Conservation (phyloP, 2,329 filamentous ascomycete species). For the Exophiala lecanii-corni region DNA sequence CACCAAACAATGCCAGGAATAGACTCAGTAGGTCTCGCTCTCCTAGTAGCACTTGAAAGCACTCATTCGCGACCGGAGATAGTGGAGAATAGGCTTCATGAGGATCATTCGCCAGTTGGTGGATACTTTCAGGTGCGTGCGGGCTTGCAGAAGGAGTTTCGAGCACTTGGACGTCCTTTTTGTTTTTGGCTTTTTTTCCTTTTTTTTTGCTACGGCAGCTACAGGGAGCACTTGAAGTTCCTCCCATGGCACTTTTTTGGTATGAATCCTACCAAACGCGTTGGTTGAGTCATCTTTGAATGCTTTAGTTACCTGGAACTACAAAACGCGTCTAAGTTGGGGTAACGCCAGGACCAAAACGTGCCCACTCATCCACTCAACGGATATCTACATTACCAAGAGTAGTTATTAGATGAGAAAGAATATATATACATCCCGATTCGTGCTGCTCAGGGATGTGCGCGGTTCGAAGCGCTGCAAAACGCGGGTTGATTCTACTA, state of each 20-base stretch:
- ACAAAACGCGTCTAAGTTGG: neutral
- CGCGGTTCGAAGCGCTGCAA: no score
- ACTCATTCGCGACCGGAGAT: neutral
- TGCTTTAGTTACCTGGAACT: neutral
- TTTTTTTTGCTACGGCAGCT: no score
- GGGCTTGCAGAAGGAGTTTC: neutral
- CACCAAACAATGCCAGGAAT: neutral
- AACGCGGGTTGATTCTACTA: no score
- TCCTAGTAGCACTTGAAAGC: neutral
- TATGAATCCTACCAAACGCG: conserved; percentile 1
- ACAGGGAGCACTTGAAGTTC: neutral
- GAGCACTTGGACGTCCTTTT: conserved; percentile 1
- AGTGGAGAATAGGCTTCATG: neutral
- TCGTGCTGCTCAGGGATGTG: no score
- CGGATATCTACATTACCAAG: no score
- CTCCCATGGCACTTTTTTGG: neutral
- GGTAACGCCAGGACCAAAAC: neutral
- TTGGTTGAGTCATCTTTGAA: conserved; percentile 1
- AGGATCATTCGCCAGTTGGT: neutral
- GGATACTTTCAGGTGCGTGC: neutral
- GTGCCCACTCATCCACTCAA: no score
- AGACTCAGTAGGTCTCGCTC: neutral
- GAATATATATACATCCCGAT: no score
- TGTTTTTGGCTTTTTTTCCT: neutral
- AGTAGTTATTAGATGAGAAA: no score